A percentile compares a stretch with the other conserved stretches of the same genome.
phyloP scores from a whole-genome alignment of 2,329 filamentous ascomycete genomes.

The Xylariomycetidae sp. region DNA sequence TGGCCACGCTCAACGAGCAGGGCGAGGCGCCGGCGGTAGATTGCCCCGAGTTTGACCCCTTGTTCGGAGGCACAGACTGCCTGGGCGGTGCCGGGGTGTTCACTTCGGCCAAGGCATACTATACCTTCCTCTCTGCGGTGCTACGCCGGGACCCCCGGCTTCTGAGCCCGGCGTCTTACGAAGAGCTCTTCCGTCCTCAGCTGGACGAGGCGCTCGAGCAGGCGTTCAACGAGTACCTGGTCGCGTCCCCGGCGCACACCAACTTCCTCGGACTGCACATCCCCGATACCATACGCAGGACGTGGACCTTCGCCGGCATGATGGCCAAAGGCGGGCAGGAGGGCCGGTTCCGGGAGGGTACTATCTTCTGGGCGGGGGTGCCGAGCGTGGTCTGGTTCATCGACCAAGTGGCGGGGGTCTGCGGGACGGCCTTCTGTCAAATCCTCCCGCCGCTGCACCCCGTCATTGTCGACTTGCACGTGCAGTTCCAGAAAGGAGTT shows the following conservation, averaged over 20 bases:
- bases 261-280: constrained; percentile 14
- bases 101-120: constrained; percentile 15
- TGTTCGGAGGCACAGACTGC: constrained; percentile 14
- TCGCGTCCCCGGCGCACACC: constrained; percentile 8
- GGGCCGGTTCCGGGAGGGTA: constrained; percentile 14
- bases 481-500: constrained; percentile 17
- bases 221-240: constrained; percentile 18
- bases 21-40: constrained; percentile 17
- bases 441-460: constrained; percentile 19
- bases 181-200: constrained; percentile 22
- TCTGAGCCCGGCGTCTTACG: constrained; percentile 13
- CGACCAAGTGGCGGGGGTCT: constrained; percentile 18
- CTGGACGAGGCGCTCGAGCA: constrained; percentile 19
- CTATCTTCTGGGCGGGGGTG: constrained; percentile 18
- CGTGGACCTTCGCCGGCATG: constrained; percentile 21
- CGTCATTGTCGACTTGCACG: constrained; percentile 14
- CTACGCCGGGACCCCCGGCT: constrained; percentile 18
- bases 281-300: constrained; percentile 15
- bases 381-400: constrained; percentile 21
- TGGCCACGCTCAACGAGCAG: constrained; percentile 15
- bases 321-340: constrained; percentile 17
- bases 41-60: constrained; percentile 11
- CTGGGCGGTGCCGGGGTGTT: constrained; percentile 18
- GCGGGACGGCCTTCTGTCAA: constrained; percentile 18
- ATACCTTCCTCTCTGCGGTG: constrained; percentile 20